phyloP scores from a whole-genome alignment of 495 filamentous ascomycete genomes.

The Podospora sp. region DNA sequence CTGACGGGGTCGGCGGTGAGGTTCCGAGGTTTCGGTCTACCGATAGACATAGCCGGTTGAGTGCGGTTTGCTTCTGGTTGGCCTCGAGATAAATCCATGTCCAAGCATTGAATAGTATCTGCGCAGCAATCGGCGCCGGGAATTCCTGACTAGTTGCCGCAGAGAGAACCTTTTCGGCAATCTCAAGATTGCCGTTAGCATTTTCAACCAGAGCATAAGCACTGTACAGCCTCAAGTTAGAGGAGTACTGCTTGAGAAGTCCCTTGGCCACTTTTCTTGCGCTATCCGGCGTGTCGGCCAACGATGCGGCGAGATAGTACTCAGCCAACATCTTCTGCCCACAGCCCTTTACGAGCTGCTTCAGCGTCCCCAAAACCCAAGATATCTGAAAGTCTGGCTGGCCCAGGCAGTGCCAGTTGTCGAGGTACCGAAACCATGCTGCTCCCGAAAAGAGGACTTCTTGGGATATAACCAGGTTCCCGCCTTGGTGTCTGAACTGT shows the following conservation, averaged over 20 bases:
- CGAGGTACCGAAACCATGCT: constrained; percentile 45
- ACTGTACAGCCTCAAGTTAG: constrained; percentile 72
- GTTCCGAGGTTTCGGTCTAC: constrained; percentile 27
- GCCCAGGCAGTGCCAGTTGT: constrained; percentile 22
- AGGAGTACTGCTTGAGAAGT: constrained; percentile 66
- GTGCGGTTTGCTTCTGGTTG: constrained; percentile 38
- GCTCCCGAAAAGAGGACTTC: constrained; percentile 41
- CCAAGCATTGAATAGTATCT: constrained; percentile 71
- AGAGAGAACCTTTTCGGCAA: constrained; percentile 65
- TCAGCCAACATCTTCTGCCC: constrained; percentile 62
- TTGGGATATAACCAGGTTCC: constrained; percentile 35
- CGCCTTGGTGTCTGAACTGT: constrained; percentile 40
- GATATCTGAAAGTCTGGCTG: constrained; percentile 36
- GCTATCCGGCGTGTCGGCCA: constrained; percentile 54
- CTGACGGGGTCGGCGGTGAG: constrained; percentile 36
- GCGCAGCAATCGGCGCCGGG: constrained; percentile 38
- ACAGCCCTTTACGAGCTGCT: constrained; percentile 50
- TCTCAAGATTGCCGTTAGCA: constrained; percentile 53
- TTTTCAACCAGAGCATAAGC: constrained; percentile 75
- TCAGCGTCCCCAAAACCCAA: constrained; percentile 59
- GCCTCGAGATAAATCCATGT: constrained; percentile 66
- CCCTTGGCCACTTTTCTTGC: constrained; percentile 72
- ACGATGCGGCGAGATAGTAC: constrained; percentile 72
- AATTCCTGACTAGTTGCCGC: constrained; percentile 48
- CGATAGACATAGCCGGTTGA: constrained; percentile 35